These are phyloP conservation scores for Cyclocybe cylindracea DNA, from an alignment of 768 basidiomycete species.

Conservation along the genomic window DNA sequence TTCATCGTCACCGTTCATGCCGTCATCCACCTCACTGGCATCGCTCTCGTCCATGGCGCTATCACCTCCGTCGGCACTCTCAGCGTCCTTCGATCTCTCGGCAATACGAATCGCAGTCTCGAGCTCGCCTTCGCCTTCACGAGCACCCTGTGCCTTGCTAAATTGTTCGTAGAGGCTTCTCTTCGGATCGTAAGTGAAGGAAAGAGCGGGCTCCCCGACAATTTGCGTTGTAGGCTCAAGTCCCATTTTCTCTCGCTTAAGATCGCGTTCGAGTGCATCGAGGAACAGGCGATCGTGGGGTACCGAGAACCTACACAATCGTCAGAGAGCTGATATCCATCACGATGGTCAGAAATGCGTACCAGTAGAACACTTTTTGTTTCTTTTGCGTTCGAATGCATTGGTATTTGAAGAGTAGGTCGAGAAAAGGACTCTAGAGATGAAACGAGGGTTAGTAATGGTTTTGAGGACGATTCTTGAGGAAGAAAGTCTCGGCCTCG, in stretches of 20 bases:
- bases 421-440: constrained; percentile 83
- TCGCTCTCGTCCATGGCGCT: constrained; percentile 10
- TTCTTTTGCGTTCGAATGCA: constrained; percentile 98
- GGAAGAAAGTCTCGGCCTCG: too few species aligned
- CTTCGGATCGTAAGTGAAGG: constrained; percentile 87
- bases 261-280: constrained; percentile 93
- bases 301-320: constrained; percentile 79
- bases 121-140: constrained; percentile 42
- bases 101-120: constrained; percentile 35
- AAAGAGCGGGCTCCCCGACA: constrained; percentile 78
- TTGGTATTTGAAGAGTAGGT: constrained; percentile 93
- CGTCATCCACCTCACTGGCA: constrained; percentile 14
- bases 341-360: constrained; percentile 23
- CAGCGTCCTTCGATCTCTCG: constrained; percentile 24
- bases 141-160: constrained; percentile 43
- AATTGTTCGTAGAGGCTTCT: constrained; percentile 90
- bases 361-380: constrained; percentile 99
- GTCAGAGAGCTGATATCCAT: background rate
- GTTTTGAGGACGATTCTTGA: too few species aligned
- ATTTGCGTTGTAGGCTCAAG: constrained; percentile 78
- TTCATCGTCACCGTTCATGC: constrained; percentile 17
- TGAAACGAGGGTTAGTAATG: constrained; percentile 49
- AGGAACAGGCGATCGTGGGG: constrained; percentile 97
- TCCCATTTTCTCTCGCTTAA: constrained; percentile 93
- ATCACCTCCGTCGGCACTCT: constrained; percentile 19